Conservation (phyloP, 2,329 filamentous ascomycete species). For the Knufia fluminis region DNA sequence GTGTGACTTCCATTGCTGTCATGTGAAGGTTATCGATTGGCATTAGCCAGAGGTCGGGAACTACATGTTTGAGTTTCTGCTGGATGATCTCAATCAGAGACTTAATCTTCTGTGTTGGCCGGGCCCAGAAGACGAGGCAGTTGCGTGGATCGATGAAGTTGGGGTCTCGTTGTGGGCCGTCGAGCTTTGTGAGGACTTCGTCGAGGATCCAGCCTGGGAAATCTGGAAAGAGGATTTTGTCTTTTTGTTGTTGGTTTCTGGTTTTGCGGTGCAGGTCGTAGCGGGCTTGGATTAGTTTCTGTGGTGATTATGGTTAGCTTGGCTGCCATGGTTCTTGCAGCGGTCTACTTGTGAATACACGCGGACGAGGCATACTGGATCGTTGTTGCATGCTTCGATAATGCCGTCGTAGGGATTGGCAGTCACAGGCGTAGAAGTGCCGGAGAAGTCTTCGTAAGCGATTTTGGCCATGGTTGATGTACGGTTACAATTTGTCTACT, state of each 20-base stretch:
- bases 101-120: slow-evolving; percentile 65
- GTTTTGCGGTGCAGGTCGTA: slow-evolving; percentile 66
- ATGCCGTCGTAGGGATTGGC: slow-evolving; percentile 70
- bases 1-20: slow-evolving; percentile 76
- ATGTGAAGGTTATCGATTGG: slow-evolving; percentile 69
- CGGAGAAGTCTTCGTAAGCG: slow-evolving; percentile 30
- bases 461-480: slow-evolving; percentile 23
- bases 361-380: slow-evolving; percentile 47
- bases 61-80: slow-evolving; percentile 50
- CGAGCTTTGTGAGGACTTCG: slow-evolving; percentile 61
- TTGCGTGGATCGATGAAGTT: slow-evolving; percentile 67
- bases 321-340: background rate
- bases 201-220: slow-evolving; percentile 69
- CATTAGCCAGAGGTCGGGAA: slow-evolving; percentile 76
- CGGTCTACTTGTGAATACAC: slow-evolving; percentile 9
- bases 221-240: slow-evolving; percentile 55
- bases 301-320: background rate
- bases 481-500: background rate
- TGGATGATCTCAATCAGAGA: slow-evolving; percentile 62
- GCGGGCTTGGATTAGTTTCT: slow-evolving; percentile 59
- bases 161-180: slow-evolving; percentile 54
- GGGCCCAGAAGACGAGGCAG: slow-evolving; percentile 80
- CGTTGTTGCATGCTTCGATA: slow-evolving; percentile 56
- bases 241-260: slow-evolving; percentile 66
- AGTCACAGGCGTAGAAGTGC: slow-evolving; percentile 26